Evolutionary conservation across 2,329 filamentous ascomycete species (phyloP), one percentile per base, ranked within the genome.

Genomic region (Stylonectria norvegica): DNA sequence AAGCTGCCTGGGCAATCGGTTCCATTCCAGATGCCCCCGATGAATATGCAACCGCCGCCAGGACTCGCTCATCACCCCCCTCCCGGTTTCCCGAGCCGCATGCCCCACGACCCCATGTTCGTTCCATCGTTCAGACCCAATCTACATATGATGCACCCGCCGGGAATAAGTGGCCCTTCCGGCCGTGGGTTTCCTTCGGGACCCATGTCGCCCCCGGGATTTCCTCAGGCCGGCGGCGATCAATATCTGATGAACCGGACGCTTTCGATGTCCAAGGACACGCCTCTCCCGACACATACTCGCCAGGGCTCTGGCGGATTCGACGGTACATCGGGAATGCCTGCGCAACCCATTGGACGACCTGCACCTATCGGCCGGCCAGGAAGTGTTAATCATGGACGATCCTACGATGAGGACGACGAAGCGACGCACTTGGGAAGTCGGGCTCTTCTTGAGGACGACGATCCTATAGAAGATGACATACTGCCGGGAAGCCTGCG

Each of bases 281-380:
- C 38, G 0, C 56, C 58, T 9, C 53, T 53, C 5, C 36, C 71
- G 34, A 63, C 77, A 5, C 89, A 95, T 64, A 85, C 85, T 7
- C 78, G 89, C 47, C 88, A 94, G 52, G 75, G 79, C 9, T 95
- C 89, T 5, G 73, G 73, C 10, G 83, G 83, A 10, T 80, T 83
- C 46, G 85, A 90, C 7, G 70, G 71, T n/a, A 52, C 63, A 4
- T 59, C 68, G 6, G 64, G 68, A 18, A 64, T 72, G 9, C 71
- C 79, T 38, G 73, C 83, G 22, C 83, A 89, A 48, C 86, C 87
- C 2, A 91, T 94, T 45, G 78, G 84, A 32, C 79, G 89, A 38
- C 91, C 90, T 18, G 80, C 86, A 17, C 91, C 91, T 1, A 96
- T 97, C 48, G 88, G 91, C 47, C 79, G 89, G 22, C 91, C 93